Base-by-base conservation (phyloP, 805 yeast genomes). In the Kuraishia floccosa region DNA sequence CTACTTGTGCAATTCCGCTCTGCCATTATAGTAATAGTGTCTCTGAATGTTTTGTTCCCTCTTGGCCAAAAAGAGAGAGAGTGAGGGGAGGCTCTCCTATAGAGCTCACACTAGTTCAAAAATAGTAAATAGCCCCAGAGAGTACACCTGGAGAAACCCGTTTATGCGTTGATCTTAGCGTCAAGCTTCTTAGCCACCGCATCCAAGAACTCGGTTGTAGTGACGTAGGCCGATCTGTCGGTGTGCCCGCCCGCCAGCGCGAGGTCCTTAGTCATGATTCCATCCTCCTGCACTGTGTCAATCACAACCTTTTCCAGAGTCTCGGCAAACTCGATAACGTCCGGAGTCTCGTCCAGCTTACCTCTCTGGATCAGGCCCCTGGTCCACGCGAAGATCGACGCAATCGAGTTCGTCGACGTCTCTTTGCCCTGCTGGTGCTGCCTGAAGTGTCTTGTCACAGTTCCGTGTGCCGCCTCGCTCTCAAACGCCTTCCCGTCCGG, bases 401-500 rank as follows among this genome's bases (percentile, higher is more conserved):
- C 97, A 57, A 89, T 89, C 12, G 96, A 87, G 63, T 89, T 89
- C 35, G 97, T 89, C 5, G 96, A 84, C 13, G 97, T 89, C 63
- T 87, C 96, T 56, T 86, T 83, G 42, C 97, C 97, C 60, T 81
- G 83, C 63, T 89, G 96, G 60, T 84, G 85, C 60, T 79, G 91
- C 65, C 96, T 81, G 65, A 70, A 89, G 58, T 89, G 97, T 64
- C 97, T 82, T 28, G 96, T 89, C 45, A 89, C 97, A 10, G 97
- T 89, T 35, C 97, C 97, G 56, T 89, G 97, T n/a, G 97, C 97
- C 36, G 97, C 97, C 66, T 89, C 97, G 33, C 86, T 65, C 65
- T 89, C 96, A 55, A 84, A 87, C 10, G 95, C 78, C 64, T 82
- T 83, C 17, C 96, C 96, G 57, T 89, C 96, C 30, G 96, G 93